A percentile compares a stretch with the other conserved stretches of the same genome.
These are phyloP conservation scores for Pythium rhizo-oryzae DNA, from an alignment of 352 stramenopile genomes.

Conservation along the genomic window DNA sequence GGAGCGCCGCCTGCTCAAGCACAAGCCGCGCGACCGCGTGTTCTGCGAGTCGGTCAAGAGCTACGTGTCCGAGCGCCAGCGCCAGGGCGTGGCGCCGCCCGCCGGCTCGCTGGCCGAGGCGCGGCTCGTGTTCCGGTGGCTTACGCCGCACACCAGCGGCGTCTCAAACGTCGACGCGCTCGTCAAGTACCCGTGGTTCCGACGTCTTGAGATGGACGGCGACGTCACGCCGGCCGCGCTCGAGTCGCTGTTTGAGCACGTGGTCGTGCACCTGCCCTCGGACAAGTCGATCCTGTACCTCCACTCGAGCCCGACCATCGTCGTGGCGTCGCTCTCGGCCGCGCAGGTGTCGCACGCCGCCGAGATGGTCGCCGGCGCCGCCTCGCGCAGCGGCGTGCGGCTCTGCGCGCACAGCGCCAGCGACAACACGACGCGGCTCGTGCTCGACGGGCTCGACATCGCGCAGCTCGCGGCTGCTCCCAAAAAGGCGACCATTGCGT, in stretches of 20 bases:
- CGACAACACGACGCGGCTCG: constrained; percentile 1
- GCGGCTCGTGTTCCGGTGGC: background rate
- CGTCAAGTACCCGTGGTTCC: background rate
- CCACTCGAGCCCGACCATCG: background rate
- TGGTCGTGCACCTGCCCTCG: background rate
- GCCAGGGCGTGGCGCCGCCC: background rate
- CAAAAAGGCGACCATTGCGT: too few relatives aligned
- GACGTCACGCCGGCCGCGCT: background rate
- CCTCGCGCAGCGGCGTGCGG: background rate
- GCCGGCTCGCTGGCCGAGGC: background rate
- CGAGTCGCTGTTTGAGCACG: background rate
- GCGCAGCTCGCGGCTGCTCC: background rate
- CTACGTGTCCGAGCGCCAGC: background rate
- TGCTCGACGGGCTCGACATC: constrained; percentile 1
- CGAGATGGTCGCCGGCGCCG: background rate
- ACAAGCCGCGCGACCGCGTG: background rate
- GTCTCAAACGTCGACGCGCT: background rate
- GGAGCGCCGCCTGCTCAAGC: constrained; percentile 11
- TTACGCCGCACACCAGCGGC: background rate
- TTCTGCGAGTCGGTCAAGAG: background rate
- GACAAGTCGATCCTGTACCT: background rate
- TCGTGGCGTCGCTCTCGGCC: background rate
- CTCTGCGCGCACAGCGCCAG: background rate
- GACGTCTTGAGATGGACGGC: background rate
- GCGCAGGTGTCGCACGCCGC: background rate